Evolutionary conservation across 2,329 filamentous ascomycete genomes (phyloP), one percentile per base, ranked within the genome.

Genomic region (Cryoendolithus antarcticus): DNA sequence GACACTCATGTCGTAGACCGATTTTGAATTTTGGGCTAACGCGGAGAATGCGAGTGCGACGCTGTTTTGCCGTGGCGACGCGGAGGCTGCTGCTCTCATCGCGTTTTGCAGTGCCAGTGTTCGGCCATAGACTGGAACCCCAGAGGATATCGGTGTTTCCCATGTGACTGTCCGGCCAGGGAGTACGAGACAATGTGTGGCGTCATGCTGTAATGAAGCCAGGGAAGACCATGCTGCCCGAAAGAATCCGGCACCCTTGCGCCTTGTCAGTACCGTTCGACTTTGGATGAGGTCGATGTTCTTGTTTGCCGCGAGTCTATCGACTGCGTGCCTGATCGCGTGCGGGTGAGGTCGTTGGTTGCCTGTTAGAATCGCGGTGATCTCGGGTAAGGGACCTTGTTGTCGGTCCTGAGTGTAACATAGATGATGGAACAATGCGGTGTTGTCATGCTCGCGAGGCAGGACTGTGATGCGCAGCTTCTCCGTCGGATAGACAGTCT

Each of bases 251-350:
- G 15, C 9, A 8, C 30, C 38, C n/a, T 34, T 28, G 2, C 30
- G 24, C 38, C 38, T 42, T 6, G 42, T 36, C 11, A 44, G 38
- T n/a, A 50, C 39, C 6, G 31, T 45, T 5, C 48, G 32, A 30
- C 48, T 46, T 29, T 48, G 46, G 4, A 50, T 28, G 5, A 50
- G 19, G 30, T 48, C 42, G 9, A 47, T 38, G 32, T 48, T 48
- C 11, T 24, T 15, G 35, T 50, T 39, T 15, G 42, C 41, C 30
- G 41, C 8, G 4, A 50, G 38, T 13, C 44, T 42, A 7, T 42
- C 40, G 9, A 42, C 41, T n/a, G 48, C 48, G 15, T 35, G 37
- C n/a, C 44, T 40, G 6, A 44, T 13, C 6, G 46, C 44, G 34
- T 48, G 39, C 27, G 48, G 48, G 32, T 50, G 48, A 27, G 44